Conservation (phyloP, 129 eudicot species). For the Lactuca saligna region DNA sequence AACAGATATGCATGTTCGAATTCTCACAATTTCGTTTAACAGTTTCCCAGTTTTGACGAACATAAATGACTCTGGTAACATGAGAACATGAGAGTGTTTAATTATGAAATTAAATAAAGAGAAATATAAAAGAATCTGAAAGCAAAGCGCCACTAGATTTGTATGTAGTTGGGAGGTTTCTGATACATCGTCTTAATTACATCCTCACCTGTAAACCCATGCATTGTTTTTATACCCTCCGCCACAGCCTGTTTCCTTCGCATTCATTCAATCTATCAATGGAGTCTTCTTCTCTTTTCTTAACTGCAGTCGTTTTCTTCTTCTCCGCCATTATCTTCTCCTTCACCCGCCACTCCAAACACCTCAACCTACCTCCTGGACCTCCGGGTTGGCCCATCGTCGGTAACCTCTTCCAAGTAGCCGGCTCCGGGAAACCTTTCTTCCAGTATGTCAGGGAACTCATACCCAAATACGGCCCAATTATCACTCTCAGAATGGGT, state of each 20-base stretch:
- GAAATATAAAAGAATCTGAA: not conserved
- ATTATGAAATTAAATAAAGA: no score
- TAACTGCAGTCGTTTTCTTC: constrained; percentile 39
- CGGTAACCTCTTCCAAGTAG: constrained; percentile 84
- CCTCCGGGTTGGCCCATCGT: constrained; percentile 94
- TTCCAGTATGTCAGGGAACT: constrained; percentile 63
- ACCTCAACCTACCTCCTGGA: constrained; percentile 71
- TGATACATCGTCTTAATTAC: constrained; percentile 23
- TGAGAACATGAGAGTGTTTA: not conserved
- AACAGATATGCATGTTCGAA: not conserved
- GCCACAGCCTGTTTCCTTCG: not conserved
- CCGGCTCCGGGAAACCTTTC: constrained; percentile 77
- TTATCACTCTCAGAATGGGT: constrained; percentile 79
- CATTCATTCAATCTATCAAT: constrained; percentile 20
- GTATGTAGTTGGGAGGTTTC: constrained; percentile 26
- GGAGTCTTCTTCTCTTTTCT: constrained; percentile 38
- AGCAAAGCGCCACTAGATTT: constrained; percentile 24
- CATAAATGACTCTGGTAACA: not conserved
- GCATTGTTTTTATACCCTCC: constrained; percentile 37
- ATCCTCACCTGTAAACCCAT: constrained; percentile 48
- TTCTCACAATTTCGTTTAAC: not conserved
- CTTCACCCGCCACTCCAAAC: constrained; percentile 28
- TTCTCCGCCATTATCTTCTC: constrained; percentile 29
- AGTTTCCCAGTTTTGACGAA: not conserved
- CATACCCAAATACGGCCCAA: constrained; percentile 66